These are phyloP conservation scores for Cercospora citrullina DNA, from an alignment of 2,329 filamentous ascomycete genomes.

Conservation along the genomic window DNA sequence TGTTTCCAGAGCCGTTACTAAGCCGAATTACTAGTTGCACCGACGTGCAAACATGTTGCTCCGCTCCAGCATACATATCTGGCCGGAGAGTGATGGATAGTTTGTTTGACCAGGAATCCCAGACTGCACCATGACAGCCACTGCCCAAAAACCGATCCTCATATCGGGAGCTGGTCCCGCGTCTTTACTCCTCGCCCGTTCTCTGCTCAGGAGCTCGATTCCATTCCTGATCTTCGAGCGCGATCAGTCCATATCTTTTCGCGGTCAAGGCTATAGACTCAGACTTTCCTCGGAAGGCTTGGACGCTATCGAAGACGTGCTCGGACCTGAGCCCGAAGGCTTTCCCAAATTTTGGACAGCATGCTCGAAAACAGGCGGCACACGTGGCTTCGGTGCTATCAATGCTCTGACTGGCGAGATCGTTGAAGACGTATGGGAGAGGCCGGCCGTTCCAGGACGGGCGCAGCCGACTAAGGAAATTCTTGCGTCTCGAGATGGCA, in stretches of 20 bases:
- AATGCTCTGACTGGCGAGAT: slow-evolving; percentile 56
- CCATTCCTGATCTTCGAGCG: slow-evolving; percentile 47
- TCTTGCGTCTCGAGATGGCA: slow-evolving; percentile 56
- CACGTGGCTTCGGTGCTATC: slow-evolving; percentile 50
- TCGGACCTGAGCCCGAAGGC: slow-evolving; percentile 25
- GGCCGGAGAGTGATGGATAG: no score
- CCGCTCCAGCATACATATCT: background rate
- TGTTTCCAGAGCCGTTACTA: background rate
- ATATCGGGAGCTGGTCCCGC: slow-evolving; percentile 46
- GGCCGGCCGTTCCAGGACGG: slow-evolving; percentile 2
- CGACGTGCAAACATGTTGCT: background rate
- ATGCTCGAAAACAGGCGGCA: slow-evolving; percentile 61
- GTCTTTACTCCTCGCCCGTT: slow-evolving; percentile 43
- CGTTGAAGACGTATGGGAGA: slow-evolving; percentile 13
- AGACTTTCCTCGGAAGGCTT: slow-evolving; percentile 59
- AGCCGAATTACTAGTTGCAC: background rate
- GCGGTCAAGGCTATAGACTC: slow-evolving; percentile 63
- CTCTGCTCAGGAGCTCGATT: slow-evolving; percentile 39
- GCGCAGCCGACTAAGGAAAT: slow-evolving; percentile 26
- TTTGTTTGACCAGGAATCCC: no score
- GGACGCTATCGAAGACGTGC: slow-evolving; percentile 60
- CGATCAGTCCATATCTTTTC: slow-evolving; percentile 54
- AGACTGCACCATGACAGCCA: slow-evolving; percentile 10
- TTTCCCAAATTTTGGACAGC: slow-evolving; percentile 59
- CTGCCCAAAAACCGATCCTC: slow-evolving; percentile 42